These are phyloP conservation scores for Secale cereale DNA, from an alignment of 176 grass and related monocot genomes.

Conservation along the genomic window DNA sequence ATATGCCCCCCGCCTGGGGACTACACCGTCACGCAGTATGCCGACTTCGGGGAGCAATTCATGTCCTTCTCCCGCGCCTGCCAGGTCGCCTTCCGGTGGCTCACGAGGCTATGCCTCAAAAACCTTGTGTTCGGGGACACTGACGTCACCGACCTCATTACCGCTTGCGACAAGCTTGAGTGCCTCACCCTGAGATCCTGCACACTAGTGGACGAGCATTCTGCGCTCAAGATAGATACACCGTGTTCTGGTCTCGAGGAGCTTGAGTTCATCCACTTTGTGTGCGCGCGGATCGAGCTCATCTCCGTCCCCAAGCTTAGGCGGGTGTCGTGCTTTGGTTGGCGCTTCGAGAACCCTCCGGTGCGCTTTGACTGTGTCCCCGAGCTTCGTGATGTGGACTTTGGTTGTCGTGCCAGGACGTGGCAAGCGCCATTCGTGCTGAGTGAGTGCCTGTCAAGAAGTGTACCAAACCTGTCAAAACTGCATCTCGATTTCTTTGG, in stretches of 20 bases:
- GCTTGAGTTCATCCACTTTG: background rate
- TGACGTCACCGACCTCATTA: too few species aligned
- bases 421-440: background rate
- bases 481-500: background rate
- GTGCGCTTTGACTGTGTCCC: background rate
- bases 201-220: too few species aligned
- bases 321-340: background rate
- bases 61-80: too few species aligned
- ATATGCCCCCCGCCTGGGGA: too few species aligned
- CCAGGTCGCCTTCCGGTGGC: too few species aligned
- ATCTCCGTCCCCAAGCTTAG: background rate
- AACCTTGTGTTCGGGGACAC: too few species aligned
- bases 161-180: too few species aligned
- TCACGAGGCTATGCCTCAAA: too few species aligned
- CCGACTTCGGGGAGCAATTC: too few species aligned
- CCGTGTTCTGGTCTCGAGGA: background rate
- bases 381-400: background rate
- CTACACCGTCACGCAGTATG: too few species aligned
- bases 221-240: background rate
- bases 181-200: background rate
- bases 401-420: background rate
- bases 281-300: background rate
- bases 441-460: background rate
- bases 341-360: background rate
- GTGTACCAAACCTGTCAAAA: background rate